Conservation (phyloP, 2,329 filamentous ascomycete genomes). For the Pseudocercospora macadamiae region DNA sequence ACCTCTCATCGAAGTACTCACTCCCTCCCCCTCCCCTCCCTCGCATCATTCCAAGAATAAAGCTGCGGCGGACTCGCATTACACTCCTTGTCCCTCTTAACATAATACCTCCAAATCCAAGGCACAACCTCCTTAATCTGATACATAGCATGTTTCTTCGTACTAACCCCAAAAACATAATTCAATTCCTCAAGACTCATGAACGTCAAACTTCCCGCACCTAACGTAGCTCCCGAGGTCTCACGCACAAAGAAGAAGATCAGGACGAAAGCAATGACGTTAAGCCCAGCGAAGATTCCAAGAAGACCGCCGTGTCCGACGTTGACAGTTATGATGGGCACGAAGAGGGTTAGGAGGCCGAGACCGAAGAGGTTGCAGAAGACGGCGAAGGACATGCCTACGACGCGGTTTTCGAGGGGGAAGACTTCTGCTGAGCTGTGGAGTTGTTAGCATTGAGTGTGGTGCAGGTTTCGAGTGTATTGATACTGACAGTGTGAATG, state of each 20-base stretch:
- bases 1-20: too few relatives aligned
- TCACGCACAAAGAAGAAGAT: constrained; percentile 40
- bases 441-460: constrained; percentile 53
- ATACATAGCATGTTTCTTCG: constrained; percentile 15
- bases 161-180: constrained; percentile 34
- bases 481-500: not conserved
- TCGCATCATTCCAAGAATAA: constrained; percentile 11
- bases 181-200: constrained; percentile 38
- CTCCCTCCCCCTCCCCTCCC: not conserved
- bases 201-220: constrained; percentile 26
- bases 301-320: constrained; percentile 31
- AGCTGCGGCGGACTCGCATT: constrained; percentile 1
- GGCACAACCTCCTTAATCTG: constrained; percentile 17
- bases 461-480: too few relatives aligned
- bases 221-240: constrained; percentile 31
- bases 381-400: constrained; percentile 73
- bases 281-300: constrained; percentile 36
- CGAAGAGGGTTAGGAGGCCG: constrained; percentile 35
- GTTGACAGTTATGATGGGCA: constrained; percentile 29
- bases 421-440: constrained; percentile 70
- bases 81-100: not conserved
- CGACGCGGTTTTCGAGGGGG: constrained; percentile 65
- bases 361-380: constrained; percentile 37
- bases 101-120: constrained; percentile 17
- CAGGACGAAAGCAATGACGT: constrained; percentile 35